Conservation (phyloP, 192 early-diverging fungal genomes). For the Coemansia sp. region DNA sequence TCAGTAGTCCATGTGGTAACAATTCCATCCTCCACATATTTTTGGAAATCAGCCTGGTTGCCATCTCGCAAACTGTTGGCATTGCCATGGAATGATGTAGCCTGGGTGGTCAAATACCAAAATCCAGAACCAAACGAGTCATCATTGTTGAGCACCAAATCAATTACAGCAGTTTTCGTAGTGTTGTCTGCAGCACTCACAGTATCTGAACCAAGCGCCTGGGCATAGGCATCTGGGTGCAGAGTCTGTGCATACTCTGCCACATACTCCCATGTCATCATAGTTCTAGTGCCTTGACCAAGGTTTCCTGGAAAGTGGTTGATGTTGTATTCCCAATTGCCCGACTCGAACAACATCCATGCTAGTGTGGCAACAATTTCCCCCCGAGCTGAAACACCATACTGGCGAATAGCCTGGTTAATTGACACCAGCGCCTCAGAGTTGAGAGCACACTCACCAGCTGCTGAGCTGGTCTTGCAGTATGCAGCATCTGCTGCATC, state of each 20-base stretch:
- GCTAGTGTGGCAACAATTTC: conserved; percentile 36
- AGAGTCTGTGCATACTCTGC: conserved; percentile 22
- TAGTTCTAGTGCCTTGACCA: conserved; percentile 31
- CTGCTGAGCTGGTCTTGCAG: neutral
- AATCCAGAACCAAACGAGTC: conserved; percentile 37
- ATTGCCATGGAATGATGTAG: conserved; percentile 8
- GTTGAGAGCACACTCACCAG: conserved; percentile 30
- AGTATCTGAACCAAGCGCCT: conserved; percentile 6
- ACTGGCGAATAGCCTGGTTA: conserved; percentile 29
- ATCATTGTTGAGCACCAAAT: conserved; percentile 26
- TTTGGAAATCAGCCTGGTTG: conserved; percentile 25
- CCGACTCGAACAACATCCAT: conserved; percentile 29
- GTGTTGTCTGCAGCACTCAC: neutral
- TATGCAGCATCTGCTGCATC: conserved; percentile 3
- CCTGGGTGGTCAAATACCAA: conserved; percentile 29
- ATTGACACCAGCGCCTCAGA: conserved; percentile 15
- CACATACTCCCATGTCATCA: conserved; percentile 29
- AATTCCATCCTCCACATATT: conserved; percentile 13
- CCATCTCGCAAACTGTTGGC: conserved; percentile 23
- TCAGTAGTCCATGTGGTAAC: conserved; percentile 7
- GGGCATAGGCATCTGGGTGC: conserved; percentile 5
- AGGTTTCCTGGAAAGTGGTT: conserved; percentile 19
- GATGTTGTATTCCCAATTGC: conserved; percentile 33
- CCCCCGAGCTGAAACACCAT: conserved; percentile 16
- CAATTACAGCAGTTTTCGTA: conserved; percentile 13